These are phyloP conservation scores for Casuarina cunninghamiana DNA, from an alignment of 306 rosid species.

Conservation along the genomic window DNA sequence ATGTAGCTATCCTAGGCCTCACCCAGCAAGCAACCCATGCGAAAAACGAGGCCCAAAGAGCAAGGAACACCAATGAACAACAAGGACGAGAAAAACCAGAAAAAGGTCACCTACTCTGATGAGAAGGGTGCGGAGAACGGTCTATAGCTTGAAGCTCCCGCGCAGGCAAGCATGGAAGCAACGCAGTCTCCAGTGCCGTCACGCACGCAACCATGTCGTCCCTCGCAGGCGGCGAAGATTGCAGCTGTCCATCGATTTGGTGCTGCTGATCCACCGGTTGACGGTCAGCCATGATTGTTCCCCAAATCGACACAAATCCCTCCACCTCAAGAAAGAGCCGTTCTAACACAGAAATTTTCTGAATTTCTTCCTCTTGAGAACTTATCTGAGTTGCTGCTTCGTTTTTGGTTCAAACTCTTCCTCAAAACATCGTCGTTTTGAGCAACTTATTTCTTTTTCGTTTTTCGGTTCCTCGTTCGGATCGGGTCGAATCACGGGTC, in stretches of 20 bases:
- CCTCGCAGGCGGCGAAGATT: constrained; percentile 59
- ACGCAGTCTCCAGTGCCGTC: constrained; percentile 81
- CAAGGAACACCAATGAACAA: background rate
- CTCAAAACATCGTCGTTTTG: too few relatives aligned
- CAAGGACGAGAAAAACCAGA: background rate
- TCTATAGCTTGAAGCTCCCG: constrained; percentile 97
- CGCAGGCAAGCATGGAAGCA: constrained; percentile 98
- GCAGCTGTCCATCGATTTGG: constrained; percentile 45
- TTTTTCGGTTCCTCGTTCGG: too few relatives aligned
- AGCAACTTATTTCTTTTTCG: too few relatives aligned
- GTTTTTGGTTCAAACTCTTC: too few relatives aligned
- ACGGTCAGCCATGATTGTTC: constrained; percentile 65
- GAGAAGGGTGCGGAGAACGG: constrained; percentile 92
- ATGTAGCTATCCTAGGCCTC: background rate
- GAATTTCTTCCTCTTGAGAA: too few relatives aligned
- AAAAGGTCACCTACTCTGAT: constrained; percentile 64
- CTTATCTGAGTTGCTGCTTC: too few relatives aligned
- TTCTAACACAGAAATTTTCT: too few relatives aligned
- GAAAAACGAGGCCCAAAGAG: background rate
- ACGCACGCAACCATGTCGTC: constrained; percentile 80
- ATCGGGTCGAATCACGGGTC: too few relatives aligned
- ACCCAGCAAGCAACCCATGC: background rate
- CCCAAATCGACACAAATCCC: background rate
- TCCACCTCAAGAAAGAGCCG: too few relatives aligned
- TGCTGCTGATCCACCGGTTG: constrained; percentile 56